Percentiles rank a stretch among this genome's conserved stretches.
These are phyloP conservation scores for Elongisporangium senticosum DNA, from an alignment of 352 stramenopile genomes.

Conservation along the genomic window DNA sequence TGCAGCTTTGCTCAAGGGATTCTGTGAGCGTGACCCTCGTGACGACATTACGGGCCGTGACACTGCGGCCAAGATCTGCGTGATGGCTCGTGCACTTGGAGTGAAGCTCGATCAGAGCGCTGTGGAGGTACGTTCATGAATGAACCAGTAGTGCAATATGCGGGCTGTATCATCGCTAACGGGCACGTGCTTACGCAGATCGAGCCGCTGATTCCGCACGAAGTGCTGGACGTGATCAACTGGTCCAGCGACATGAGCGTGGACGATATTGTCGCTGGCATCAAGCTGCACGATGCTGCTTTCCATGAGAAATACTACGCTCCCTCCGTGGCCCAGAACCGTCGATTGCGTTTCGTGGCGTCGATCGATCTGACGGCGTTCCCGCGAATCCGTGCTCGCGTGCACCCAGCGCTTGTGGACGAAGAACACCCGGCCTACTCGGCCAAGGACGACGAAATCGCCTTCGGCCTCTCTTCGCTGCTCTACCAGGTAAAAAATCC, in stretches of 20 bases:
- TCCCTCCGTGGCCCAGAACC: conserved; percentile 30
- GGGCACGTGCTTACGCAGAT: conserved; percentile 9
- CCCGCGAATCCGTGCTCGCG: conserved; percentile 36
- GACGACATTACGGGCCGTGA: conserved; percentile 62
- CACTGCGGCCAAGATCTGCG: conserved; percentile 65
- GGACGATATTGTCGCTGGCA: conserved; percentile 40
- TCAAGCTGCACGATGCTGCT: conserved; percentile 44
- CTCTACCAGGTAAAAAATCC: conserved; percentile 40
- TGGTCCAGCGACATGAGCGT: conserved; percentile 42
- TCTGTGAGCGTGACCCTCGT: conserved; percentile 65
- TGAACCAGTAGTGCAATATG: not conserved
- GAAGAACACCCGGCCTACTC: conserved; percentile 58
- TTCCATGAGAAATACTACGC: conserved; percentile 56
- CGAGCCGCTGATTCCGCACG: conserved; percentile 44
- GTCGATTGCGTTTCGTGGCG: conserved; percentile 63
- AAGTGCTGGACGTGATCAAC: conserved; percentile 32
- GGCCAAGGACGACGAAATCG: conserved; percentile 67
- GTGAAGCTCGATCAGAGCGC: conserved; percentile 35
- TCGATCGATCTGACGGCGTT: conserved; percentile 56
- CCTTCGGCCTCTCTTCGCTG: conserved; percentile 62
- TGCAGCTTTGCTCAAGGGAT: conserved; percentile 41
- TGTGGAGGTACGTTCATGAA: conserved; percentile 22
- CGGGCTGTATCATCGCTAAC: not conserved
- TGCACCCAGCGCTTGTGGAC: conserved; percentile 46
- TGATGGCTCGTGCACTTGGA: conserved; percentile 58